These are phyloP conservation scores for Ophiorrhiza pumila DNA, from an alignment of 257 asterid genomes.

Conservation along the genomic window DNA sequence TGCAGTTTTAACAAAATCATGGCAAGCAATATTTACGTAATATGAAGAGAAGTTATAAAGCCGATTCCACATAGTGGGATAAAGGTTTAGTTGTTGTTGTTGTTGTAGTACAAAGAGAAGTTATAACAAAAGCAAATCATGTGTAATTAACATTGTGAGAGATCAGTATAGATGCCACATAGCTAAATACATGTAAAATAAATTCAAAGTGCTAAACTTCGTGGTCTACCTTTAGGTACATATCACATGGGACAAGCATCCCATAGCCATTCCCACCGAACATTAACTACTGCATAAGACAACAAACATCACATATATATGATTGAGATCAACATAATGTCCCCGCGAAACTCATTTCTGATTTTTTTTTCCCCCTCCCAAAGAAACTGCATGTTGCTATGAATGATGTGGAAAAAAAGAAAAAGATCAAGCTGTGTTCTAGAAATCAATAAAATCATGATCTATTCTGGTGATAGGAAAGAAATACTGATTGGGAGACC, in stretches of 20 bases:
- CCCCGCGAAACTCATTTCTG: not conserved
- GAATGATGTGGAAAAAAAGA: not conserved
- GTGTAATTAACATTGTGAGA: not conserved
- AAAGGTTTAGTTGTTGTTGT: too few relatives aligned
- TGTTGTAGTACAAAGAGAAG: too few relatives aligned
- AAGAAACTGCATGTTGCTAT: not conserved
- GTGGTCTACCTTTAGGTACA: not conserved
- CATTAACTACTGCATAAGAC: constrained; percentile 1
- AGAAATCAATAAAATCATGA: not conserved
- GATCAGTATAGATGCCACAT: not conserved
- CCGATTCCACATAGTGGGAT: too few relatives aligned
- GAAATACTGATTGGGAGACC: constrained; percentile 37
- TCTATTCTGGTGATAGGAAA: not conserved
- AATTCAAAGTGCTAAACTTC: not conserved
- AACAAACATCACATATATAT: not conserved
- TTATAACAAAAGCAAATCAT: not conserved
- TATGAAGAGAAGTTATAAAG: not conserved
- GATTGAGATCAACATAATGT: not conserved
- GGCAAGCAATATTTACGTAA: not conserved
- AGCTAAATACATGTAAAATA: not conserved
- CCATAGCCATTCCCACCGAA: not conserved
- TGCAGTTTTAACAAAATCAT: not conserved
- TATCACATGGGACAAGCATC: not conserved
- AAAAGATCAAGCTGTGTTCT: not conserved
- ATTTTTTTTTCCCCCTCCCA: not conserved